These are phyloP conservation scores for Lactifluus volemus DNA, from an alignment of 768 basidiomycete genomes.

Conservation along the genomic window DNA sequence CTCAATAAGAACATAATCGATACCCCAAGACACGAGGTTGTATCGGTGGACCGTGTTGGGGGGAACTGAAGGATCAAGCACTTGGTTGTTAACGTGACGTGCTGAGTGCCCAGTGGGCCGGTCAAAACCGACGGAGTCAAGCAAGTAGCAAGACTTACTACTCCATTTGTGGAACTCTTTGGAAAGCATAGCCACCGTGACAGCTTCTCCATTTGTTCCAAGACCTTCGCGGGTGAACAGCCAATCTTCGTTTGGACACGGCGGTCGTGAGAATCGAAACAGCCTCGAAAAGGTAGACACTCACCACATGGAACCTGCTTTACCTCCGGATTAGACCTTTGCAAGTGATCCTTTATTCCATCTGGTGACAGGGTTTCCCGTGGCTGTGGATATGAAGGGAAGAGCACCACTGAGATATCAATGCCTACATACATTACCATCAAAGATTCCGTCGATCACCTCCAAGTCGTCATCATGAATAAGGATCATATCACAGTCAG, in stretches of 20 bases:
- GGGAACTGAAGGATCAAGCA: too few relatives aligned
- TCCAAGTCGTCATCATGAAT: neutral
- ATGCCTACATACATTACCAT: neutral
- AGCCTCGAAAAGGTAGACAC: neutral
- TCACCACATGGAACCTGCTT: neutral
- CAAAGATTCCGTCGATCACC: neutral
- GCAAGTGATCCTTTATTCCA: neutral
- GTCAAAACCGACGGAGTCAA: too few relatives aligned
- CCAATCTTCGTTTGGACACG: neutral
- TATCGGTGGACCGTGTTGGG: neutral
- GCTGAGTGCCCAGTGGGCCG: neutral
- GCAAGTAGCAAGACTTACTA: too few relatives aligned
- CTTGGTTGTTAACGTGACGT: too few relatives aligned
- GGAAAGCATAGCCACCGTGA: neutral
- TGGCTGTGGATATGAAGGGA: neutral
- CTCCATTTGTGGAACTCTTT: too few relatives aligned
- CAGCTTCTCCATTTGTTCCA: neutral
- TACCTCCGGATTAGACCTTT: neutral
- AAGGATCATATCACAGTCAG: neutral
- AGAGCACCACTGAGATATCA: neutral
- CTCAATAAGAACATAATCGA: slow-evolving; percentile 5
- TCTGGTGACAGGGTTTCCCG: neutral
- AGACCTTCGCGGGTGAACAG: neutral
- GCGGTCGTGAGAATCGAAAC: too few relatives aligned
- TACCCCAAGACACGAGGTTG: slow-evolving; percentile 7